Evolutionary conservation across 768 basidiomycete species (phyloP).

Genomic region (Exidia glandulosa): DNA sequence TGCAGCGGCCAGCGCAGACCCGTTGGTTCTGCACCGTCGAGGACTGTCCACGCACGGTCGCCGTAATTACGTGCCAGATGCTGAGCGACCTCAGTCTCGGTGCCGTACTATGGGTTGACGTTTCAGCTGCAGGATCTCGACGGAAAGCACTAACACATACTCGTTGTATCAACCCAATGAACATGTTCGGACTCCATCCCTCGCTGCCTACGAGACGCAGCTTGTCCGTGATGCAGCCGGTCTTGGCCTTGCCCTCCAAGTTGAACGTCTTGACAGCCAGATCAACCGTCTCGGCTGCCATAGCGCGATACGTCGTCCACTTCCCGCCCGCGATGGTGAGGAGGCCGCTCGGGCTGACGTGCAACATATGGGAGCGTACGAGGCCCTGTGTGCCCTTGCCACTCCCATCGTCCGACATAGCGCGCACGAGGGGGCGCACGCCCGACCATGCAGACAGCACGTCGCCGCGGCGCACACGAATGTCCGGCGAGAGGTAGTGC

Average conservation of each 20-base stretch:
- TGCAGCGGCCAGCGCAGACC: constrained; percentile 79
- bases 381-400: constrained; percentile 73
- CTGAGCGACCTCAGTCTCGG: constrained; percentile 85
- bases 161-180: constrained; percentile 87
- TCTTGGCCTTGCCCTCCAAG: constrained; percentile 42
- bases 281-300: constrained; percentile 94
- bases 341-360: constrained; percentile 68
- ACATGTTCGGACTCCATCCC: constrained; percentile 94
- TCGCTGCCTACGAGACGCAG: constrained; percentile 85
- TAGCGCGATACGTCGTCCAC: constrained; percentile 95
- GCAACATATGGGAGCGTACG: constrained; percentile 88
- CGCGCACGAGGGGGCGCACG: constrained; percentile 77
- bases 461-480: constrained; percentile 88
- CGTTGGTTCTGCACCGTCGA: constrained; percentile 65
- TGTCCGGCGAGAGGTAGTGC: constrained; percentile 80
- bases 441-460: constrained; percentile 95
- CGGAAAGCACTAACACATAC: constrained; percentile 30
- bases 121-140: constrained; percentile 2
- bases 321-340: constrained; percentile 95
- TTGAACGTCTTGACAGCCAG: constrained; percentile 70
- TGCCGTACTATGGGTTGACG: constrained; percentile 50
- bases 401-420: constrained; percentile 38
- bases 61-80: constrained; percentile 93
- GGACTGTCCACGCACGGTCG: constrained; percentile 93
- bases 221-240: constrained; percentile 65